These are phyloP conservation scores for Lepraria neglecta DNA, from an alignment of 495 filamentous ascomycete species.

Conservation along the genomic window DNA sequence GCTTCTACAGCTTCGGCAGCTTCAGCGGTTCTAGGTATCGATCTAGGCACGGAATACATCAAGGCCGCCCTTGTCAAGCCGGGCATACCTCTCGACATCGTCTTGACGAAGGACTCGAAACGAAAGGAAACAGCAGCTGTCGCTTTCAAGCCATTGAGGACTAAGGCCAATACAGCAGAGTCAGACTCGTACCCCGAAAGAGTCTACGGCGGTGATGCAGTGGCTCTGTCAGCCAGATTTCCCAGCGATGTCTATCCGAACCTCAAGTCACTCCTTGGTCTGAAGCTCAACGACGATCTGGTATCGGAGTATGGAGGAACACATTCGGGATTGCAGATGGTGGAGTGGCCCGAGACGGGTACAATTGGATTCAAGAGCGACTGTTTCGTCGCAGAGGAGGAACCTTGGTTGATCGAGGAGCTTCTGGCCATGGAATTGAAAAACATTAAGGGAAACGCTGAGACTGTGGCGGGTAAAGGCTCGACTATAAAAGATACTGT, in stretches of 20 bases:
- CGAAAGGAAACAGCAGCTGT: slow-evolving; percentile 90
- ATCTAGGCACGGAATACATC: slow-evolving; percentile 94
- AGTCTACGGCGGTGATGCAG: slow-evolving; percentile 83
- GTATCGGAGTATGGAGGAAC: slow-evolving; percentile 61
- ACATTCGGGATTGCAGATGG: slow-evolving; percentile 53
- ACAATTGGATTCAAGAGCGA: slow-evolving; percentile 73
- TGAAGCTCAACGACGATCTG: slow-evolving; percentile 54
- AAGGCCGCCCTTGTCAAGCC: slow-evolving; percentile 97
- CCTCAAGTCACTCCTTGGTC: slow-evolving; percentile 77
- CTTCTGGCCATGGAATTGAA: slow-evolving; percentile 93
- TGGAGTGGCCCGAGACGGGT: slow-evolving; percentile 51
- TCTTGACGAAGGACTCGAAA: slow-evolving; percentile 96
- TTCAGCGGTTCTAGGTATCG: slow-evolving; percentile 80
- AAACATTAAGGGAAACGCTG: slow-evolving; percentile 79
- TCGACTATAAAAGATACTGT: slow-evolving; percentile 71
- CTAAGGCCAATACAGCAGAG: slow-evolving; percentile 39
- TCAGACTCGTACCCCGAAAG: slow-evolving; percentile 71
- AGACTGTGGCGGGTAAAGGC: slow-evolving; percentile 73
- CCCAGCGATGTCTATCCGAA: slow-evolving; percentile 92
- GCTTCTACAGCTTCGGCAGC: slow-evolving; percentile 54
- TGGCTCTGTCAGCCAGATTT: slow-evolving; percentile 79
- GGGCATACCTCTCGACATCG: slow-evolving; percentile 95
- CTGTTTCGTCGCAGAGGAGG: slow-evolving; percentile 56
- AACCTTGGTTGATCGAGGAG: slow-evolving; percentile 83
- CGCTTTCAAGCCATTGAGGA: slow-evolving; percentile 78